Percentiles rank a stretch among this genome's conserved stretches.
phyloP scores from a whole-genome alignment of 2,329 filamentous ascomycete genomes.

The Fusarium poae region DNA sequence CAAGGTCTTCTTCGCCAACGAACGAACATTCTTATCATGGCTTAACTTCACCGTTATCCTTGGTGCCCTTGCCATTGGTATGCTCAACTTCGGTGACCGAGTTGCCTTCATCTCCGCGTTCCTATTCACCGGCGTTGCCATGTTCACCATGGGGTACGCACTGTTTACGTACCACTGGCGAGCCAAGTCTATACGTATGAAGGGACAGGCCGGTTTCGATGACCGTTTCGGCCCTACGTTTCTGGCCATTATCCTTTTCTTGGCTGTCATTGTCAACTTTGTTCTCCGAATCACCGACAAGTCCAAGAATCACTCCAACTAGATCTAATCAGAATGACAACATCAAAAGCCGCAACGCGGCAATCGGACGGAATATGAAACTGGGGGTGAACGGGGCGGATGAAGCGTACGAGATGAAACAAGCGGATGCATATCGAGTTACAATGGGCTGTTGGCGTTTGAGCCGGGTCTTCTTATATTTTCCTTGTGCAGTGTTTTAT shows the following conservation, averaged over 20 bases:
- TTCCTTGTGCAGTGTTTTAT: slow-evolving; percentile 34
- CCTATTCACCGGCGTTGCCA: slow-evolving; percentile 92
- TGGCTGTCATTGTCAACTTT: slow-evolving; percentile 97
- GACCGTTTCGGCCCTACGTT: slow-evolving; percentile 95
- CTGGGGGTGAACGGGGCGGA: background rate
- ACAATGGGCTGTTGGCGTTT: slow-evolving; percentile 41
- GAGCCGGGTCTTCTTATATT: slow-evolving; percentile 32
- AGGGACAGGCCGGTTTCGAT: slow-evolving; percentile 96
- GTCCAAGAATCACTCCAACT: slow-evolving; percentile 55
- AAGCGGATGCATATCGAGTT: slow-evolving; percentile 16
- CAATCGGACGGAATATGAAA: background rate
- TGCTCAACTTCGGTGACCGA: slow-evolving; percentile 97
- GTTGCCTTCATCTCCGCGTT: slow-evolving; percentile 94
- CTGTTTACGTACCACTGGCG: slow-evolving; percentile 97
- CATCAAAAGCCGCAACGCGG: background rate
- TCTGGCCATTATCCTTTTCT: slow-evolving; percentile 84
- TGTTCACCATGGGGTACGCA: slow-evolving; percentile 96
- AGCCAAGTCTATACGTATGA: slow-evolving; percentile 88
- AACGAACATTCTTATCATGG: slow-evolving; percentile 99
- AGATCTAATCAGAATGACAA: slow-evolving; percentile 17
- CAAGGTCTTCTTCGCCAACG: slow-evolving; percentile 99
- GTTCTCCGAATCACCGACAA: slow-evolving; percentile 75
- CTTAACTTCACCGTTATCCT: slow-evolving; percentile 99
- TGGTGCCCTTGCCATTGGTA: slow-evolving; percentile 93
- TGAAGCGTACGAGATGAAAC: background rate